phyloP scores from a whole-genome alignment of 2,329 filamentous ascomycete genomes.

The Boeremia lycopersici region DNA sequence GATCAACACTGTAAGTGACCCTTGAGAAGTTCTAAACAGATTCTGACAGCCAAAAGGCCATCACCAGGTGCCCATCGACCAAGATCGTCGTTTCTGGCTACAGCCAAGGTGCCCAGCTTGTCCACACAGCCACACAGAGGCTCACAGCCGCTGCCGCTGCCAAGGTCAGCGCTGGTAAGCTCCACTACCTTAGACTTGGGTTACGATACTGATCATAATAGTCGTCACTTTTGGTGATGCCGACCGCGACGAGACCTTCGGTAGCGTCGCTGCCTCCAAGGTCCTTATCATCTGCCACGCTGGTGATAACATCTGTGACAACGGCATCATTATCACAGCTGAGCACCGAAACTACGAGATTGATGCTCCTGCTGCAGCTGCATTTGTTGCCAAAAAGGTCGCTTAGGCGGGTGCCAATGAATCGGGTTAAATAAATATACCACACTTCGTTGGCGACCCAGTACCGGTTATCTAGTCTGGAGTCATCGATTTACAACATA shows the following conservation, averaged over 20 bases:
- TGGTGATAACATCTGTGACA: constrained; percentile 45
- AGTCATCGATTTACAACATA: too few species aligned
- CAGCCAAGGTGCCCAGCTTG: constrained; percentile 49
- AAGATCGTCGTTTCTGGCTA: constrained; percentile 41
- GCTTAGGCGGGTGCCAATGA: not conserved
- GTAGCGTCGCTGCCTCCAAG: constrained; percentile 36
- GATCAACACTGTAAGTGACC: constrained; percentile 41
- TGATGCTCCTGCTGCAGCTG: constrained; percentile 31
- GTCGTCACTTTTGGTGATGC: constrained; percentile 49
- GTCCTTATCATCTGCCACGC: constrained; percentile 44
- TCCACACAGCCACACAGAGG: constrained; percentile 53
- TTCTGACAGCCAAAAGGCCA: constrained; percentile 11
- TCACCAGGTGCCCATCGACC: constrained; percentile 32
- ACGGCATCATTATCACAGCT: constrained; percentile 31
- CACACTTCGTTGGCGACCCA: too few species aligned
- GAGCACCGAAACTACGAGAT: constrained; percentile 34
- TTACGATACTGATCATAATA: constrained; percentile 3
- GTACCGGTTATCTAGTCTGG: too few species aligned
- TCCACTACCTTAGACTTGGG: not conserved
- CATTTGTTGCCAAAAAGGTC: constrained; percentile 26
- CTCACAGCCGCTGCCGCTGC: constrained; percentile 29
- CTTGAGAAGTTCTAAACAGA: not conserved
- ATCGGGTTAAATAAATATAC: too few species aligned
- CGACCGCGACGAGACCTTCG: constrained; percentile 40
- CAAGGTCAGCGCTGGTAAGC: constrained; percentile 31